Evolutionary conservation across 257 asterid genomes (phyloP).

Genomic region (Gynochthodes officinalis): DNA sequence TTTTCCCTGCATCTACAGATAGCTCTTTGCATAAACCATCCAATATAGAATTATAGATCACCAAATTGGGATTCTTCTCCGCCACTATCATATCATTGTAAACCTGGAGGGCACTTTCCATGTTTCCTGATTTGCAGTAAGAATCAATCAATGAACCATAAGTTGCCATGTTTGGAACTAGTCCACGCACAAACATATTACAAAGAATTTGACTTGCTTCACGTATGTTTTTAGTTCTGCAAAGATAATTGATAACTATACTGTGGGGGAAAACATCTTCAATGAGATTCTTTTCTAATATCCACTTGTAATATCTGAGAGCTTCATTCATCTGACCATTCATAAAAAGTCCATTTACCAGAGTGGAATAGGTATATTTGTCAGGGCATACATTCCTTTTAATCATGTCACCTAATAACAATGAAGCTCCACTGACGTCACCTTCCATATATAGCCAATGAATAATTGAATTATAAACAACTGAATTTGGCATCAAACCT

Average conservation of each 20-base stretch:
- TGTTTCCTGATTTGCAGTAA: constrained; percentile 45
- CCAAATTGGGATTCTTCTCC: constrained; percentile 53
- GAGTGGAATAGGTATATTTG: constrained; percentile 50
- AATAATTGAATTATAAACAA: constrained; percentile 59
- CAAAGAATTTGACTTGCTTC: constrained; percentile 58
- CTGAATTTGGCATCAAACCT: constrained; percentile 52
- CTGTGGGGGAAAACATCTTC: constrained; percentile 55
- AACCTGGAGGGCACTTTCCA: constrained; percentile 37
- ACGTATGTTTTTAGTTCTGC: constrained; percentile 36
- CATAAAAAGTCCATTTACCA: constrained; percentile 55
- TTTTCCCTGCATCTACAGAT: constrained; percentile 33
- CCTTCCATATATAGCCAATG: constrained; percentile 70
- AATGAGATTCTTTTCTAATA: constrained; percentile 32
- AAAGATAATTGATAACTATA: constrained; percentile 56
- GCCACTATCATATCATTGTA: constrained; percentile 49
- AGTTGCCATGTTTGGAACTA: constrained; percentile 58
- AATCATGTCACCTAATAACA: constrained; percentile 59
- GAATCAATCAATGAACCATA: constrained; percentile 68
- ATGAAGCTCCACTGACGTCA: constrained; percentile 51
- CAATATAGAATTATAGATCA: constrained; percentile 57
- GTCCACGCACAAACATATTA: constrained; percentile 72
- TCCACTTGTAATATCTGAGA: constrained; percentile 39
- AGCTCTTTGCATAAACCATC: constrained; percentile 61
- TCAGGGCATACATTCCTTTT: constrained; percentile 47
- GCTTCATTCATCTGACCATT: constrained; percentile 52